These are phyloP conservation scores for Cordia subcordata DNA, from an alignment of 257 asterid genomes.

Conservation along the genomic window DNA sequence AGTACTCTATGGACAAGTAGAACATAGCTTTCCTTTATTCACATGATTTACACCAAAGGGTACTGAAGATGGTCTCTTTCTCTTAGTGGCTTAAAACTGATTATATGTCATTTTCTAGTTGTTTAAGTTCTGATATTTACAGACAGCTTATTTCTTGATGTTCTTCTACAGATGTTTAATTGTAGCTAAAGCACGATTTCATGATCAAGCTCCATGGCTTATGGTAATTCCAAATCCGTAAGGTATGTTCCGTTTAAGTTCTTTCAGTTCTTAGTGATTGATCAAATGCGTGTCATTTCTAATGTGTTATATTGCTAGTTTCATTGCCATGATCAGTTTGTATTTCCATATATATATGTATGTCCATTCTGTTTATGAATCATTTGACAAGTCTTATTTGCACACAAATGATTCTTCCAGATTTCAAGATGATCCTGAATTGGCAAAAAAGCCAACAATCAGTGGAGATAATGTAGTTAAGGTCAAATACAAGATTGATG, in stretches of 20 bases:
- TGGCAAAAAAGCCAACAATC: conserved; percentile 28
- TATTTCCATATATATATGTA: background rate
- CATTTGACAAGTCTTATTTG: conserved; percentile 1
- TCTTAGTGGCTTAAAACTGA: conserved; percentile 31
- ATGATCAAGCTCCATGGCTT: conserved; percentile 53
- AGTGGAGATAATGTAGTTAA: conserved; percentile 48
- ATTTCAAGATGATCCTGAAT: conserved; percentile 57
- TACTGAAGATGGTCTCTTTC: conserved; percentile 32
- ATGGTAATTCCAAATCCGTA: conserved; percentile 59
- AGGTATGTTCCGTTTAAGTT: conserved; percentile 38
- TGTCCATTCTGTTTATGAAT: background rate
- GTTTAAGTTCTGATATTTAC: conserved; percentile 13
- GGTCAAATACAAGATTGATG: conserved; percentile 55
- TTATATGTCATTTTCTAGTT: conserved; percentile 27
- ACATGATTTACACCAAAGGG: conserved; percentile 53
- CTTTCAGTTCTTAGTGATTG: background rate
- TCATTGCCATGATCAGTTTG: conserved; percentile 1
- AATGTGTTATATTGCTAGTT: background rate
- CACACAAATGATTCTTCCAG: conserved; percentile 36
- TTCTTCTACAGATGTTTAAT: conserved; percentile 29
- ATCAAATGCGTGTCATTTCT: background rate
- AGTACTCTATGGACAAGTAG: conserved; percentile 26
- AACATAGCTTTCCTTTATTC: conserved; percentile 32
- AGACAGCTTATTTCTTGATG: conserved; percentile 12
- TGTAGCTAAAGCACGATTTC: conserved; percentile 14